A percentile compares a stretch with the other conserved stretches of the same genome.
Evolutionary conservation across 768 basidiomycete species (phyloP).

Genomic region (Pilatotrama ljubarskyi): DNA sequence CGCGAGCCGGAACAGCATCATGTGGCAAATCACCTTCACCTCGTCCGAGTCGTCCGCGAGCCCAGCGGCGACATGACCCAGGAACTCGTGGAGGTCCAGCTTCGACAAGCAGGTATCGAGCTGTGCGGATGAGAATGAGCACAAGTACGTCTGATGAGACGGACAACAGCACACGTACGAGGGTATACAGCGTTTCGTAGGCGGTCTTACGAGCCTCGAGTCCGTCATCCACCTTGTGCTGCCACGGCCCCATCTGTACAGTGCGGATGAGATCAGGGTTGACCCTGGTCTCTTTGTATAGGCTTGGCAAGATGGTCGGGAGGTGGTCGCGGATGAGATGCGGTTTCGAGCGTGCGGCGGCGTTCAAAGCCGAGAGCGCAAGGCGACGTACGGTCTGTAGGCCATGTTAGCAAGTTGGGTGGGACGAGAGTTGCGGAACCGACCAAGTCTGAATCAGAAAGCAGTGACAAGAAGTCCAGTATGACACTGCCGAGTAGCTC

Average conservation of each 20-base stretch:
- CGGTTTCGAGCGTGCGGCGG: slow-evolving; percentile 93
- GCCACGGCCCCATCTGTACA: slow-evolving; percentile 98
- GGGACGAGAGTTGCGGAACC: slow-evolving; percentile 25
- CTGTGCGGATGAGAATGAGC: slow-evolving; percentile 38
- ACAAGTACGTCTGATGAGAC: not conserved
- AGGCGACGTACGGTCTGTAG: slow-evolving; percentile 84
- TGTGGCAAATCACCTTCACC: slow-evolving; percentile 94
- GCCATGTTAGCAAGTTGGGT: not conserved
- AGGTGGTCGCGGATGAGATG: slow-evolving; percentile 89
- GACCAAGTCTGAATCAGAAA: slow-evolving; percentile 88
- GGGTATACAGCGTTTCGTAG: slow-evolving; percentile 94
- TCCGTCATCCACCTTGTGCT: slow-evolving; percentile 95
- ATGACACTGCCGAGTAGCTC: slow-evolving; percentile 86
- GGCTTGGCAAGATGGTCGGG: slow-evolving; percentile 65
- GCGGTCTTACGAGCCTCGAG: slow-evolving; percentile 96
- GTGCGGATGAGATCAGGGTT: slow-evolving; percentile 81
- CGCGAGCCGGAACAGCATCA: slow-evolving; percentile 91
- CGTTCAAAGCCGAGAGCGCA: slow-evolving; percentile 88
- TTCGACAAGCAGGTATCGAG: slow-evolving; percentile 89
- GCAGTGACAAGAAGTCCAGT: slow-evolving; percentile 87
- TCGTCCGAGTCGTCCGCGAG: slow-evolving; percentile 91
- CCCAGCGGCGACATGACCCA: slow-evolving; percentile 77
- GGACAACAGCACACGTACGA: slow-evolving; percentile 56
- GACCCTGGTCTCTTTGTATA: slow-evolving; percentile 84
- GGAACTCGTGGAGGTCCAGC: slow-evolving; percentile 85